Evolutionary conservation across 768 basidiomycete species (phyloP), one percentile per base, ranked within the genome.

Genomic region (Termitomyces sp.): DNA sequence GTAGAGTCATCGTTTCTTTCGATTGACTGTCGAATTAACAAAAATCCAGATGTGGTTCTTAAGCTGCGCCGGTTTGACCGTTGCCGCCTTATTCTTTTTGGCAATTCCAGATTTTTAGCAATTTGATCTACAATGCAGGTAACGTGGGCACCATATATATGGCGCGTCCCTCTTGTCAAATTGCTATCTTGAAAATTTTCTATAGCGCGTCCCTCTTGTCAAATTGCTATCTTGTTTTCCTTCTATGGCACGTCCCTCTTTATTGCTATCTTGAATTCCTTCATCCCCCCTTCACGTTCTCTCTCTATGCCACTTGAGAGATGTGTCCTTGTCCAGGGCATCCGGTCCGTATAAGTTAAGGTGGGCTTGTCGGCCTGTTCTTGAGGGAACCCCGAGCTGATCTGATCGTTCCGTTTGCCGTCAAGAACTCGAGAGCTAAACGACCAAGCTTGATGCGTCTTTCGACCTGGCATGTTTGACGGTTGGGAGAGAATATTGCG

Each of bases 1-100:
- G 86, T 44, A 98, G 75, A 1, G 95, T 98, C 63, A 99, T 75
- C 4, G 87, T 90, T 71, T 99, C 97, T 77, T 99, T 99, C 37
- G 97, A 98, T 73, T 99, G 97, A 80, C 93, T 95, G 80, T 99
- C 96, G 73, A 99, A 99, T 98, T 98, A 68, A 99, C 87, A 67
- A 98, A 99, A 53, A 99, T 82, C 93, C 93, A 95, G 87, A 99
- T 94, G 69, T 99, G 95, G 67, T 89, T 95, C 79, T 93, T 96
- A 76, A 98, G 88, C 74, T 97, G 94, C 53, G 87, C 83, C 16
- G 92, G 82, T 71, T 98, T 98, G 67, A 98, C 89, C 0, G 89
- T 82, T n/a, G 95, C 93, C 3, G 81, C 93, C 76, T 97, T 98
- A 78, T 99, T 97, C 85, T 96, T 98, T 86, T 98, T 98, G 69